Conservation (phyloP, 2,329 filamentous ascomycete genomes). For the Botrytis deweyae region DNA sequence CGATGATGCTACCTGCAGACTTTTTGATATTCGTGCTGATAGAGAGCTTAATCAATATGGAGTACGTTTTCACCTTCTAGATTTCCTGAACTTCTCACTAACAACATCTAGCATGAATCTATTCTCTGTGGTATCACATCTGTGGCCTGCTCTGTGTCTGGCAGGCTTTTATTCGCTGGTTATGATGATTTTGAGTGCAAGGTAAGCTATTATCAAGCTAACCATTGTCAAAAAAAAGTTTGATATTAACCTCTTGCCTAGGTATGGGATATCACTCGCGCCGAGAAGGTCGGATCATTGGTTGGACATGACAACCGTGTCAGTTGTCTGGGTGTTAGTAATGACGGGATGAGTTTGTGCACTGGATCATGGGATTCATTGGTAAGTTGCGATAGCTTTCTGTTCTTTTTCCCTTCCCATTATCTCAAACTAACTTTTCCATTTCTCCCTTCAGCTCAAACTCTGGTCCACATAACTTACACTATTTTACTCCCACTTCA, state of each 20-base stretch:
- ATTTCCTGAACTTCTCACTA: constrained; percentile 25
- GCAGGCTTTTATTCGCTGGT: constrained; percentile 89
- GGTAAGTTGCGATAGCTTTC: constrained; percentile 57
- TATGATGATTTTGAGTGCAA: constrained; percentile 99
- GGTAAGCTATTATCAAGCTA: constrained; percentile 53
- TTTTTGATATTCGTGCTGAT: constrained; percentile 97
- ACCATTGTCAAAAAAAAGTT: background rate
- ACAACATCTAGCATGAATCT: constrained; percentile 73
- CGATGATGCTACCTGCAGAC: constrained; percentile 92
- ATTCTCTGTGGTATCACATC: constrained; percentile 98
- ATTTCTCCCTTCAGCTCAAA: constrained; percentile 20
- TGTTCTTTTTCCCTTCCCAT: background rate
- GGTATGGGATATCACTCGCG: constrained; percentile 97
- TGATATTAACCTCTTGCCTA: constrained; percentile 42
- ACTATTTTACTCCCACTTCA: constrained; percentile 41
- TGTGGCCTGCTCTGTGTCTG: constrained; percentile 95
- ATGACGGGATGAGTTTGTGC: constrained; percentile 98
- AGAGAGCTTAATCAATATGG: constrained; percentile 70
- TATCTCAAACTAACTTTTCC: constrained; percentile 7
- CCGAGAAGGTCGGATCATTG: constrained; percentile 93
- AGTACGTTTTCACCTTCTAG: constrained; percentile 47
- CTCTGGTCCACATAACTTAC: constrained; percentile 17
- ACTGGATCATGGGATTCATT: constrained; percentile 99
- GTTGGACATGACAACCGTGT: constrained; percentile 98
- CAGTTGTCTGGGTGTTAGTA: constrained; percentile 97